Percentiles rank a stretch among this genome's conserved stretches.
Conservation (phyloP, 225 moss, liverwort and hornwort species). For the Marchantia paleacea region DNA sequence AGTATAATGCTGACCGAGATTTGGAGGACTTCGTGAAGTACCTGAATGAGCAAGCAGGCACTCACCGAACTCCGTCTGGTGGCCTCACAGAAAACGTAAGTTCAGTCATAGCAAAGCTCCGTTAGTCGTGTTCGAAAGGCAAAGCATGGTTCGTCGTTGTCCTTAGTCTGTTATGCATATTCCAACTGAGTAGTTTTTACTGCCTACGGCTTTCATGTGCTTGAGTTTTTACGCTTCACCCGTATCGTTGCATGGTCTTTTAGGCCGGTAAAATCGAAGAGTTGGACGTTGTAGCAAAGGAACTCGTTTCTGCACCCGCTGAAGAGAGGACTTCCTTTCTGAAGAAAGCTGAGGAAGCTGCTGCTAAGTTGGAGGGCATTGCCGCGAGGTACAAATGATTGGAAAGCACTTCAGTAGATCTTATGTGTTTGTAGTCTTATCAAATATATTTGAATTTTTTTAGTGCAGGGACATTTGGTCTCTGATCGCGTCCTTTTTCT, state of each 20-base stretch:
- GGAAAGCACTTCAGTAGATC: background rate
- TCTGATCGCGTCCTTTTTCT: background rate
- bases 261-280: slow-evolving; percentile 76
- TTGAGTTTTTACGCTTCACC: background rate
- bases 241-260: slow-evolving; percentile 8
- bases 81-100: slow-evolving; percentile 62
- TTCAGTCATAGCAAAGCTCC: background rate
- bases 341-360: slow-evolving; percentile 71
- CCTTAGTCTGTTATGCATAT: too few relatives aligned
- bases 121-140: background rate
- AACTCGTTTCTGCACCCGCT: slow-evolving; percentile 66
- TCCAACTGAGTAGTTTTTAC: background rate
- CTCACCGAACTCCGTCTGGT: slow-evolving; percentile 66
- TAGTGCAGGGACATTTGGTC: background rate
- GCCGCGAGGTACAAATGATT: slow-evolving; percentile 61
- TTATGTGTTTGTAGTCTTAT: background rate
- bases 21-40: slow-evolving; percentile 71
- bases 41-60: slow-evolving; percentile 75
- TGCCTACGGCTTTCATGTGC: background rate
- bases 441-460: too few relatives aligned
- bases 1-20: slow-evolving; percentile 69
- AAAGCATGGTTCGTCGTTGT: background rate
- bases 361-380: slow-evolving; percentile 64
- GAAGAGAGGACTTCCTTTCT: slow-evolving; percentile 57
- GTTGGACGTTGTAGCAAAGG: slow-evolving; percentile 63